Evolutionary conservation across 768 basidiomycete genomes (phyloP).

Genomic region (Cystoderma amianthinum): DNA sequence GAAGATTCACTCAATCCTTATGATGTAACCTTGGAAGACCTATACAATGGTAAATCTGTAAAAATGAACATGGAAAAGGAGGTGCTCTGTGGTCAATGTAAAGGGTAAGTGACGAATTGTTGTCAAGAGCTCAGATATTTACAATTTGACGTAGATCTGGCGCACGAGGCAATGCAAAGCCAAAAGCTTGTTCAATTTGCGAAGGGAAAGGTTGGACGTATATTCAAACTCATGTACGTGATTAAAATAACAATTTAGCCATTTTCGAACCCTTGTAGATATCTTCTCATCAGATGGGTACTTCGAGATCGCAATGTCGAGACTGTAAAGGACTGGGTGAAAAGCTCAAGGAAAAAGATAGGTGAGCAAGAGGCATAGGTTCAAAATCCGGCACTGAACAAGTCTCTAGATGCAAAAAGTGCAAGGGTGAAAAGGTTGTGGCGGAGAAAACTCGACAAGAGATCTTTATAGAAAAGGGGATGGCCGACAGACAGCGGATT

Average conservation of each 20-base stretch:
- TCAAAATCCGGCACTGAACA: neutral
- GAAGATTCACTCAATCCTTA: constrained; percentile 74
- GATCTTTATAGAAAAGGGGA: constrained; percentile 81
- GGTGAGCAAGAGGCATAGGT: no score
- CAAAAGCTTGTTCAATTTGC: constrained; percentile 75
- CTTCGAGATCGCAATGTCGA: constrained; percentile 50
- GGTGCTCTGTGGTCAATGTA: constrained; percentile 69
- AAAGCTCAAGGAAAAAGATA: constrained; percentile 77
- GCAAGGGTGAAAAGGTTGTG: constrained; percentile 79
- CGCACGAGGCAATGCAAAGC: constrained; percentile 76
- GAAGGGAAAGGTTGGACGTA: constrained; percentile 78
- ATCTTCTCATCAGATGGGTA: constrained; percentile 38
- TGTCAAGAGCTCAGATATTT: constrained; percentile 6
- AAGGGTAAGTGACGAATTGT: constrained; percentile 48
- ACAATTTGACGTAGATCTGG: constrained; percentile 50
- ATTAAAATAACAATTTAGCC: neutral
- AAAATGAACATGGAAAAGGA: constrained; percentile 89
- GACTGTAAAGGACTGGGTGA: constrained; percentile 66
- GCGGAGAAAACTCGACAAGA: constrained; percentile 89
- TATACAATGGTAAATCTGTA: constrained; percentile 86
- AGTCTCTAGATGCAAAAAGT: constrained; percentile 80
- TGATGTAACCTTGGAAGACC: constrained; percentile 84
- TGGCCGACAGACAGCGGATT: constrained; percentile 77
- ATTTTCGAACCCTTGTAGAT: constrained; percentile 20
- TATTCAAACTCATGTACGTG: constrained; percentile 45